These are phyloP conservation scores for Fusarium temperatum DNA, from an alignment of 2,329 filamentous ascomycete species.

Conservation along the genomic window DNA sequence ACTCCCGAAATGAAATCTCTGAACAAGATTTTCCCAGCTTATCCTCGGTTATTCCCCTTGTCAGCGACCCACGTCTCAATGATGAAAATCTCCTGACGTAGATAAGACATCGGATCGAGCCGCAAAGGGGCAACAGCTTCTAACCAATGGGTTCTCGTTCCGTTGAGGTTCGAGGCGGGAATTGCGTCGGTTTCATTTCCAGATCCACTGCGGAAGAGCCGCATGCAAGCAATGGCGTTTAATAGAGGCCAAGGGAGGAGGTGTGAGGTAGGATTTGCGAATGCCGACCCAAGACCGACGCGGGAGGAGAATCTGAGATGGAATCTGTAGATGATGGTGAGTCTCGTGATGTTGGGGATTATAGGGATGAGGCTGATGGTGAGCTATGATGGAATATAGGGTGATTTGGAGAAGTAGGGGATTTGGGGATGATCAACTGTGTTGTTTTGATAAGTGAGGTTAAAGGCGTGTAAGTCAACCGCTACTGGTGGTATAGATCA, in stretches of 20 bases:
- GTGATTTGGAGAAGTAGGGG: background rate
- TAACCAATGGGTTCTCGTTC: slow-evolving; percentile 27
- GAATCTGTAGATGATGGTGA: slow-evolving; percentile 9
- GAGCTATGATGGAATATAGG: background rate
- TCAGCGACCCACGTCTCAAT: slow-evolving; percentile 14
- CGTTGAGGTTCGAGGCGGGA: slow-evolving; percentile 28
- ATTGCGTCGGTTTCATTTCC: slow-evolving; percentile 33
- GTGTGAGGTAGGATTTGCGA: slow-evolving; percentile 24
- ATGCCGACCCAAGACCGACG: slow-evolving; percentile 40
- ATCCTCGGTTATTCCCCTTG: slow-evolving; percentile 40
- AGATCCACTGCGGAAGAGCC: slow-evolving; percentile 41
- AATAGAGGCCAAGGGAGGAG: background rate
- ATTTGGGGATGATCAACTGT: no score
- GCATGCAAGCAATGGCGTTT: slow-evolving; percentile 21
- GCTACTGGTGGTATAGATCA: background rate
- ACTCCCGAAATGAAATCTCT: background rate
- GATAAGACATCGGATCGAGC: slow-evolving; percentile 29
- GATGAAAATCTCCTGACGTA: slow-evolving; percentile 33
- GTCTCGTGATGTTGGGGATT: background rate
- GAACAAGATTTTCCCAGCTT: slow-evolving; percentile 5
- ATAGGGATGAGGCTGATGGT: background rate
- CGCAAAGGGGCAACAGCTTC: slow-evolving; percentile 4
- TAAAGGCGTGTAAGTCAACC: background rate
- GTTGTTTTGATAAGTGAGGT: background rate
- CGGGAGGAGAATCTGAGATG: slow-evolving; percentile 20